phyloP scores from a whole-genome alignment of 2,329 filamentous ascomycete species.

The Alternaria triticimaculans region DNA sequence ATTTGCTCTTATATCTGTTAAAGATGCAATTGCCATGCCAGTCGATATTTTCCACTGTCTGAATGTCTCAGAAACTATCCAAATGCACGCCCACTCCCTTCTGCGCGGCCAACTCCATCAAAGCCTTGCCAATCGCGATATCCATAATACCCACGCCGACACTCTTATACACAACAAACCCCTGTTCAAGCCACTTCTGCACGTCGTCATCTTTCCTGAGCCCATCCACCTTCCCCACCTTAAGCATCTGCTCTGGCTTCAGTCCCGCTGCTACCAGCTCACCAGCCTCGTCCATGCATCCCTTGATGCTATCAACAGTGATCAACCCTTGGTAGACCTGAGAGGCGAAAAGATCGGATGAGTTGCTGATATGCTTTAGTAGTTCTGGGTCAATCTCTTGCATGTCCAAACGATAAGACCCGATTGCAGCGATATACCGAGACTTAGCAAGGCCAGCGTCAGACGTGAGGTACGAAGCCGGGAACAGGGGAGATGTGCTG shows the following conservation, averaged over 20 bases:
- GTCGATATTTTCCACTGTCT: background rate
- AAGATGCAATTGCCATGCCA: no score
- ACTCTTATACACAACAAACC: constrained; percentile 58
- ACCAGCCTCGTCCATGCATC: constrained; percentile 55
- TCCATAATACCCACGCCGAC: constrained; percentile 61
- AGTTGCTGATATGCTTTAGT: constrained; percentile 33
- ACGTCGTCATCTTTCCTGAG: background rate
- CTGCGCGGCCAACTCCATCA: constrained; percentile 23
- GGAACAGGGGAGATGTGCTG: constrained; percentile 53
- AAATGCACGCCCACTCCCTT: constrained; percentile 19
- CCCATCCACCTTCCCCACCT: constrained; percentile 11
- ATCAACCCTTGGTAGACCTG: constrained; percentile 14
- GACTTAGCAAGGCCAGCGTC: constrained; percentile 11
- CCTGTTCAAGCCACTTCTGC: constrained; percentile 31
- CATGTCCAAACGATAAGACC: constrained; percentile 51
- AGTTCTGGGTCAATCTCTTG: constrained; percentile 56
- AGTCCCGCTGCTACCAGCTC: constrained; percentile 54
- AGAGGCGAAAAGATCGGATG: background rate
- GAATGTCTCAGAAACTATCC: constrained; percentile 14
- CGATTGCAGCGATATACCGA: constrained; percentile 37
- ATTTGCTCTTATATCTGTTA: no score
- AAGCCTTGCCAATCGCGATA: constrained; percentile 49
- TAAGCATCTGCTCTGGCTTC: constrained; percentile 15
- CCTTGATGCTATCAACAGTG: constrained; percentile 43
- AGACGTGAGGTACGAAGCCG: constrained; percentile 40